phyloP scores from a whole-genome alignment of 2,329 filamentous ascomycete genomes.

The Ophiostoma novo-ulmi region DNA sequence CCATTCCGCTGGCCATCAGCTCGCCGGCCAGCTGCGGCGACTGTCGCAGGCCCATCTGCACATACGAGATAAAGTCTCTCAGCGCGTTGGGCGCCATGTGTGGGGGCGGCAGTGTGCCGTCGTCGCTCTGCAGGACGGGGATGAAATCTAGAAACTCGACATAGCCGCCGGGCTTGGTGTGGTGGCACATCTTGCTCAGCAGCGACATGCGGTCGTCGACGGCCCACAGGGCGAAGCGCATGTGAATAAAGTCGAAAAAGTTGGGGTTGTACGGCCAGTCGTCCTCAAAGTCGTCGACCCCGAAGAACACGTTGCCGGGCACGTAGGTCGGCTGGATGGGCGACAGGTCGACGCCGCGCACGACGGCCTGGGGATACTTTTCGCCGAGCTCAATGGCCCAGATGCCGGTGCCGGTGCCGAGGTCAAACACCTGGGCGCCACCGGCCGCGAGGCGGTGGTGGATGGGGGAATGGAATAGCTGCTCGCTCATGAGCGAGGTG shows the following conservation, averaged over 20 bases:
- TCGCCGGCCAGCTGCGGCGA: constrained; percentile 30
- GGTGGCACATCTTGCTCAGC: constrained; percentile 41
- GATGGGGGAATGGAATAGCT: constrained; percentile 44
- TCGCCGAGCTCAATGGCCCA: constrained; percentile 52
- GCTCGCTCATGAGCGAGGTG: constrained; percentile 36
- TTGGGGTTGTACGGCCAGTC: constrained; percentile 44
- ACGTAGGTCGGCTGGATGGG: constrained; percentile 50
- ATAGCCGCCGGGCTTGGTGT: constrained; percentile 49
- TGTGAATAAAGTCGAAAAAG: constrained; percentile 47
- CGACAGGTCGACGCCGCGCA: constrained; percentile 48
- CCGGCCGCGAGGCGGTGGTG: constrained; percentile 34
- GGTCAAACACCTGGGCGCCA: constrained; percentile 42
- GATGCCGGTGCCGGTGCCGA: constrained; percentile 49
- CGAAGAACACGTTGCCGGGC: constrained; percentile 47
- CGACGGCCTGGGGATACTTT: constrained; percentile 40
- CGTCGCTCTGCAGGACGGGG: constrained; percentile 41
- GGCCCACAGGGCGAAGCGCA: constrained; percentile 44
- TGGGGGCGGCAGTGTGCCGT: constrained; percentile 37
- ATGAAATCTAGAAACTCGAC: constrained; percentile 48
- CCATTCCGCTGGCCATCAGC: neutral
- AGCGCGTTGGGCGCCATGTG: constrained; percentile 39
- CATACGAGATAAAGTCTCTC: constrained; percentile 42
- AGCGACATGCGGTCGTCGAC: constrained; percentile 41
- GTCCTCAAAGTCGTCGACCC: constrained; percentile 50
- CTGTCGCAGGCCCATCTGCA: constrained; percentile 32